Base-by-base conservation (phyloP, 768 basidiomycete genomes). In the Amanita brunnescens region DNA sequence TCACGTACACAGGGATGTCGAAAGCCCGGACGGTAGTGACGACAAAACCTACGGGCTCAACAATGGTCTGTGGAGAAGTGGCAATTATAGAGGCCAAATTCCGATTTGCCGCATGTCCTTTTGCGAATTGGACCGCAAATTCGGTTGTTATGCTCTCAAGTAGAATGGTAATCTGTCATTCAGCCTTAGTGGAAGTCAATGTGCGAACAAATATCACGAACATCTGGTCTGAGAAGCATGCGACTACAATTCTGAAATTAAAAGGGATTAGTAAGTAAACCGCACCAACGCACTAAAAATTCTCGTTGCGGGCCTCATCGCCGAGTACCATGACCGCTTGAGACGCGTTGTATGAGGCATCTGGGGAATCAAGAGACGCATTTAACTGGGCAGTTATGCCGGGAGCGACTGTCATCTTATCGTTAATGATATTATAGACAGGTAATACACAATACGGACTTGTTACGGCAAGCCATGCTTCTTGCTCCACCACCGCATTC, bases 1-100 rank as follows among this genome's bases (percentile, higher is more conserved):
- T 9, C 12, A 65, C 77, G 10, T 65, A 83, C 79, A 78, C 74
- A 20, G 81, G 76, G 10, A 74, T 61, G 55, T 83, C 72, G 51
- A 84, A 85, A 0, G 84, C 80, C 14, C 70, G 63, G 1, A 80
- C 53, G 53, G 85, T 83, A 47, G 67, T 40, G 7, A 79, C 41
- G 0, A 62, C 71, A 55, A 75, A 84, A 30, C 60, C 66, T 5
- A 82, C 59, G 1, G 84, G 81, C 7, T 68, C 51, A 2, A 71
- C 62, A 26, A 85, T 61, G 3, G 77, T 71, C 48, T 70, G 65
- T 0, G 83, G 81, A 1, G 81, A 78, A 1, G 49, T 67, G 29
- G 60, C 54, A 20, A 81, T 62, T 21, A 85, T 55, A 2, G 61
- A 42, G 0, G 63, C 38, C 3, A 71, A 29, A 38, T 68, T 67